These are phyloP conservation scores for Corchorus olitorius DNA, from an alignment of 345 rosid genomes.

Conservation along the genomic window DNA sequence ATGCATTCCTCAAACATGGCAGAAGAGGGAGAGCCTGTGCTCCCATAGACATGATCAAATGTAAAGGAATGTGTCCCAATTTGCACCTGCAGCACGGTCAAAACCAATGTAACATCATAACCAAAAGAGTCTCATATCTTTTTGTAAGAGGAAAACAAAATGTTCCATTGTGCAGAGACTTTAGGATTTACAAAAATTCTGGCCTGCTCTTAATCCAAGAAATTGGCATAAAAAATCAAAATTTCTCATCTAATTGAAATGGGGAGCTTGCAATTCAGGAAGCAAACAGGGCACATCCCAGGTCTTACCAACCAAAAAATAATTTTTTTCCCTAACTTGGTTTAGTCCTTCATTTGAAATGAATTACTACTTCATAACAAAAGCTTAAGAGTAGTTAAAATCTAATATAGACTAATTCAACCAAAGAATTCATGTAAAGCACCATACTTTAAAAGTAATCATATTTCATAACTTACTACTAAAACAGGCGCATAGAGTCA, in stretches of 20 bases:
- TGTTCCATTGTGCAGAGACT: not conserved
- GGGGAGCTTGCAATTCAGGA: not conserved
- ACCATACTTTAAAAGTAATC: not conserved
- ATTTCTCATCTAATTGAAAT: not conserved
- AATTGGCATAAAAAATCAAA: constrained; percentile 14
- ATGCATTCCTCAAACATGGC: constrained; percentile 92
- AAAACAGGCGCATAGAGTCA: constrained; percentile 3
- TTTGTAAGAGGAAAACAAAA: not conserved
- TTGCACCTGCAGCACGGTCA: constrained; percentile 65
- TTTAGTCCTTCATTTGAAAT: not conserved
- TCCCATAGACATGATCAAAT: constrained; percentile 97
- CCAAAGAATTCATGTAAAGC: not conserved
- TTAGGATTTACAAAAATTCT: not conserved
- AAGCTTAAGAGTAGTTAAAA: constrained; percentile 5
- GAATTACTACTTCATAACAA: constrained; percentile 5
- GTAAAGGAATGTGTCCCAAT: constrained; percentile 96
- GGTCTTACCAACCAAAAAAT: not conserved
- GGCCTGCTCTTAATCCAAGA: not conserved
- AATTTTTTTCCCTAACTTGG: not conserved
- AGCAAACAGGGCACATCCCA: not conserved
- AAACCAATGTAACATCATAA: constrained; percentile 9
- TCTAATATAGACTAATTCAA: constrained; percentile 4
- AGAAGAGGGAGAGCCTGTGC: constrained; percentile 72
- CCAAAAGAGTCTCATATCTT: not conserved
- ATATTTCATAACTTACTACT: not conserved